Base-by-base conservation (phyloP, 1,139 yeast genomes). In the Yamadazyma oceani region DNA sequence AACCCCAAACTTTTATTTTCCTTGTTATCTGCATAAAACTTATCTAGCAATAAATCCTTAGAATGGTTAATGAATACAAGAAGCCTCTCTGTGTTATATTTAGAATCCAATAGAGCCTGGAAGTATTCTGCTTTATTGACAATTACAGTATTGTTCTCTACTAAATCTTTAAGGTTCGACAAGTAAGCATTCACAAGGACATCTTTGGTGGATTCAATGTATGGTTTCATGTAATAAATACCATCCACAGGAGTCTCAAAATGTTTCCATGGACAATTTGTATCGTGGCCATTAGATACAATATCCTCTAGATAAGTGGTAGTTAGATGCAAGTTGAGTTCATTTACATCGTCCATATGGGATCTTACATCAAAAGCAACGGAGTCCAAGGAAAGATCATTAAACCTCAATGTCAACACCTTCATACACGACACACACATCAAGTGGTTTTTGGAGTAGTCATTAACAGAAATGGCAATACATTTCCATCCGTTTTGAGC, bases 401-500 rank as follows among this genome's bases (percentile, higher is more conserved):
- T 57, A 41, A 62, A 66, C 34, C 50, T 52, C 12, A 69, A 49
- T 1, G 62, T 51, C 10, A 66, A 40, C 38, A 58, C 62, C 29
- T 50, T 56, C 31, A 54, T 54, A 40, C 76, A 70, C 17, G 56
- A 51, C 0, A 64, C 53, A 43, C 76, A 70, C 12, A 61, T 37
- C 12, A 70, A 47, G 38, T 60, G 64, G 45, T 69, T 69, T 40
- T 59, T 62, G 14, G 52, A 40, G 35, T 48, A 47, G 39, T 49
- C 48, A 30, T 50, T 51, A 2, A 49, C 33, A 1, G 64, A 51
- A 16, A 62, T 51, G 3, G 67, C 55, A 3, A 59, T 51, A 42
- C 73, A 67, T 43, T 55, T 55, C 76, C 76, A 70, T 3, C 76
- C 76, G 37, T 66, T 61, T 35, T 64, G 46, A 8, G 72, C 68